Percentiles rank a stretch among this genome's conserved stretches.
Conservation (phyloP, 805 yeast genomes). For the Saccharomyces eubayanus region DNA sequence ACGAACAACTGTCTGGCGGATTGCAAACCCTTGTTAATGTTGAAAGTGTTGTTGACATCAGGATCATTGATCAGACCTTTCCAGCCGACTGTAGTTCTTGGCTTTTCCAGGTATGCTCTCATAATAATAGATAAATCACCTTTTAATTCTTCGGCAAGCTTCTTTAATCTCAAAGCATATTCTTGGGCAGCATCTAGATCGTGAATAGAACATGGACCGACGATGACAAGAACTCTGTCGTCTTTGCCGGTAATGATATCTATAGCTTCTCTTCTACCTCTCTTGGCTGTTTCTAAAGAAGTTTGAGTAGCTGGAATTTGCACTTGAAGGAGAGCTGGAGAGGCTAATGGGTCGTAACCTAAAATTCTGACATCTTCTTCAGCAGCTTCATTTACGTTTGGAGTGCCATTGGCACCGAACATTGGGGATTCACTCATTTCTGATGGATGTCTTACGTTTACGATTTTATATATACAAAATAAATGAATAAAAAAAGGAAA, state of each 20-base stretch:
- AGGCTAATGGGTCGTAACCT: slow-evolving; percentile 89
- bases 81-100: slow-evolving; percentile 99
- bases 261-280: slow-evolving; percentile 73
- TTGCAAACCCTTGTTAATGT: slow-evolving; percentile 89
- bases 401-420: slow-evolving; percentile 33
- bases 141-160: slow-evolving; percentile 58
- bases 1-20: slow-evolving; percentile 73
- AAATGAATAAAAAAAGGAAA: neutral
- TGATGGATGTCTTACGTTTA: neutral
- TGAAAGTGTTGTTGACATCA: slow-evolving; percentile 82
- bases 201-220: slow-evolving; percentile 96
- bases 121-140: slow-evolving; percentile 76
- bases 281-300: slow-evolving; percentile 54
- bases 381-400: slow-evolving; percentile 43
- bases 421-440: slow-evolving; percentile 20
- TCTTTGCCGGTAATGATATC: slow-evolving; percentile 65
- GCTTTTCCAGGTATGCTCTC: slow-evolving; percentile 98
- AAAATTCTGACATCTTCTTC: slow-evolving; percentile 71
- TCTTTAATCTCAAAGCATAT: slow-evolving; percentile 64
- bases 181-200: slow-evolving; percentile 85
- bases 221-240: slow-evolving; percentile 79
- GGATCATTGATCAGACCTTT: slow-evolving; percentile 97
- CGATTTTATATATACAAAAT: neutral
- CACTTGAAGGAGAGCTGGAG: slow-evolving; percentile 84
- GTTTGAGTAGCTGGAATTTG: slow-evolving; percentile 62